Evolutionary conservation across 2,329 filamentous ascomycete species (phyloP), one percentile per base, ranked within the genome.

Genomic region (Pseudocercospora musae): DNA sequence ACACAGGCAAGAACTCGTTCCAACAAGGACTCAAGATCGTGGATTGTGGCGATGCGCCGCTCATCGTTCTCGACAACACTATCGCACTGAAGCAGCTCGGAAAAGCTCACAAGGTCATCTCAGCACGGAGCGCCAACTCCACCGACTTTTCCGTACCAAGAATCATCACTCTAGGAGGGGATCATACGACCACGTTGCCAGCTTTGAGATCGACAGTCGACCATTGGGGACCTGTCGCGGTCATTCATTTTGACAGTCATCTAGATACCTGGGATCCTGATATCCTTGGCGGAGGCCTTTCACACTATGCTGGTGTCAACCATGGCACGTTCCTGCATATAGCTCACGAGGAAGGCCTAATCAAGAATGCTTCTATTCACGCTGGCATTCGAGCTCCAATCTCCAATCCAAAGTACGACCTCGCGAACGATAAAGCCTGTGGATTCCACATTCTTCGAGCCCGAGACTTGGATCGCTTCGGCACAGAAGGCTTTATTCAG

Each of bases 281-380:
- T 42, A 81, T 85, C 0, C 69, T 86, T 3, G 82, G 84, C 11
- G 84, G 84, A 21, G 83, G 83, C 0, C 78, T 86, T n/a, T 85
- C 83, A 4, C 80, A 85, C 65, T 87, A 87, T 66, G 84, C 84
- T 2, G 79, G 78, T n/a, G 74, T 86, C 2, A 87, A 87, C 61
- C 85, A 87, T 68, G 85, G 85, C 40, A 87, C 85, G 0, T 86
- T 33, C 11, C 74, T 87, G 13, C 84, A 87, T 66, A 84, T 87
- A 40, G 85, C 85, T 0, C 83, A 87, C 66, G 85, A 87, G 72
- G 85, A 87, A 72, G 82, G 84, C 0, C 74, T 87, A 49, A 82
- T 87, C 61, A 76, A 77, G 25, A 86, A 87, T 66, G 81, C 79
- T 1, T 86, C 84, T 0, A 81, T 87, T 18, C 85, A 87, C 71